A percentile compares a stretch with the other conserved stretches of the same genome.
Evolutionary conservation across 768 basidiomycete species (phyloP).

Genomic region (Russula virescens): DNA sequence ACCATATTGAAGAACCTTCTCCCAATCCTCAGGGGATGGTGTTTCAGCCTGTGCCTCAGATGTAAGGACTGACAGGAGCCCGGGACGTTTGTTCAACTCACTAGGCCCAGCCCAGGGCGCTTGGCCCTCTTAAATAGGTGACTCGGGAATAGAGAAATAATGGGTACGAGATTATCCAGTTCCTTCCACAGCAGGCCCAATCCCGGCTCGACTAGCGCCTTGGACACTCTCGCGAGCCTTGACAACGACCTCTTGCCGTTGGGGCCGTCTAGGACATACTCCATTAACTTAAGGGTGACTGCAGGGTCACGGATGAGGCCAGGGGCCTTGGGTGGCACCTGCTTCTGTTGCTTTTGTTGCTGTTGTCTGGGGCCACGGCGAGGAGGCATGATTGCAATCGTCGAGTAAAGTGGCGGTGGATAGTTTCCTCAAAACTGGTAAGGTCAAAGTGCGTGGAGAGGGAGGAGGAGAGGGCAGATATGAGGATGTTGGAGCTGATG

Average conservation of each 20-base stretch:
- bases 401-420: conserved; percentile 1
- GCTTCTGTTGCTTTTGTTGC: conserved; percentile 19
- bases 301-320: conserved; percentile 59
- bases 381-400: conserved; percentile 14
- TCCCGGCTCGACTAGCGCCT: conserved; percentile 66
- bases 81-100: conserved; percentile 33
- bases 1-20: conserved; percentile 56
- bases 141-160: conserved; percentile 66
- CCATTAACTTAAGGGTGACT: conserved; percentile 46
- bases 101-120: conserved; percentile 72
- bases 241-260: conserved; percentile 64
- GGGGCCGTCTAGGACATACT: conserved; percentile 49
- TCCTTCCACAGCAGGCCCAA: conserved; percentile 71
- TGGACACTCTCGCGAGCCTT: conserved; percentile 69
- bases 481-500: conserved; percentile 12
- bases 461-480: conserved; percentile 17
- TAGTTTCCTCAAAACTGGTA: neutral
- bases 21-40: conserved; percentile 69
- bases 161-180: conserved; percentile 65
- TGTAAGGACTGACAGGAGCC: conserved; percentile 13
- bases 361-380: conserved; percentile 17
- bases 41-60: conserved; percentile 41
- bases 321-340: conserved; percentile 48
- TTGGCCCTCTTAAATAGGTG: conserved; percentile 62
- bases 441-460: neutral